Conservation (phyloP, 148 eudicot genomes). For the Camellia lanceoleosa region DNA sequence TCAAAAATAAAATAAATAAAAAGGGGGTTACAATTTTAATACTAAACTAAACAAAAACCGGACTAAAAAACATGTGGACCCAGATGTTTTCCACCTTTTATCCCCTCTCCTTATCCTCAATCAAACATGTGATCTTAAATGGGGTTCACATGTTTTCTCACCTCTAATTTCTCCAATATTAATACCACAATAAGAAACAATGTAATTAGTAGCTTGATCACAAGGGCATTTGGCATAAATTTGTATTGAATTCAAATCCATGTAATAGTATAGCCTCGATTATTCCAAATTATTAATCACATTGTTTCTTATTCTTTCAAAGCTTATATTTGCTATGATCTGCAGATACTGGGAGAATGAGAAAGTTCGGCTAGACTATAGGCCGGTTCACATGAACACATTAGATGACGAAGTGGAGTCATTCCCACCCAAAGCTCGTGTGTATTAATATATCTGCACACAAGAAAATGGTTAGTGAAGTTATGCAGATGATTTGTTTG, state of each 20-base stretch:
- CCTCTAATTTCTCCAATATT: too few relatives aligned
- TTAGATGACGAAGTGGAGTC: constrained; percentile 81
- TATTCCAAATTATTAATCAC: background rate
- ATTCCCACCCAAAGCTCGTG: constrained; percentile 93
- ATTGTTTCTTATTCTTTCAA: background rate
- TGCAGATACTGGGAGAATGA: constrained; percentile 85
- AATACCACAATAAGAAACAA: too few relatives aligned
- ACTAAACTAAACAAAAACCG: too few relatives aligned
- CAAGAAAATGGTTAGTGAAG: background rate
- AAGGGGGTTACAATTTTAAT: too few relatives aligned
- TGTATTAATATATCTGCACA: constrained; percentile 41
- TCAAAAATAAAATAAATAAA: too few relatives aligned
- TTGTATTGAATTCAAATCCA: background rate
- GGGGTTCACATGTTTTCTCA: too few relatives aligned
- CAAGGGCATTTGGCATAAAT: background rate
- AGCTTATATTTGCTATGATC: constrained; percentile 1
- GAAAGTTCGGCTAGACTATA: constrained; percentile 76
- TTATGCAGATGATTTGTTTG: background rate
- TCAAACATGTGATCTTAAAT: too few relatives aligned
- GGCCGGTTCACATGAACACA: constrained; percentile 91
- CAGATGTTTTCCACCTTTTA: too few relatives aligned
- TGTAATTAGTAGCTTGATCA: too few relatives aligned
- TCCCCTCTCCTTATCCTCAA: too few relatives aligned
- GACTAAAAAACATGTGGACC: too few relatives aligned
- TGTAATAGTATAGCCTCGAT: background rate